Evolutionary conservation across 108 stramenopile genomes (phyloP), one percentile per base, ranked within the genome.

Genomic region (Cyclotella sp.): DNA sequence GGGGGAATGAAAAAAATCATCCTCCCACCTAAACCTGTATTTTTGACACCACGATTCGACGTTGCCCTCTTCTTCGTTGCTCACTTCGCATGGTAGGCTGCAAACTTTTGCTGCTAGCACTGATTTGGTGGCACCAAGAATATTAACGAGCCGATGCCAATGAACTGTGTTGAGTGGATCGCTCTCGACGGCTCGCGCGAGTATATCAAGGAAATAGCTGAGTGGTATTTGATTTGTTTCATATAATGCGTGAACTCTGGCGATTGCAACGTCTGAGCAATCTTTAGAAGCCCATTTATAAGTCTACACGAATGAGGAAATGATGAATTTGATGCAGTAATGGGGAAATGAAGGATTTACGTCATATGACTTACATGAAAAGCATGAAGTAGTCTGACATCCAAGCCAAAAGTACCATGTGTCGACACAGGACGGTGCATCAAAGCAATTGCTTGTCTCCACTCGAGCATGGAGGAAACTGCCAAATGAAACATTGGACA

Each of bases 391-490:
- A 49, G 24, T 30, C 45, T 66, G 2, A 82, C 65, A 43, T 75
- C 70, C 1, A 58, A 76, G 43, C 29, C 58, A 46, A 70, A 76
- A 6, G 49, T 40, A 68, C 68, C 29, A 39, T 30, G 26, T 44
- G 21, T 45, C 16, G 65, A 61, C 11, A 30, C 0, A 34, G 53
- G 68, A 58, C 64, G 22, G 39, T 76, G 69, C 59, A 76, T 27
- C 46, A 82, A 65, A 34, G 22, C 30, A 5, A 76, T 53, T 18
- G 75, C 70, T 15, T 52, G 45, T 41, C 53, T 71, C 81, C 81
- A 82, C 59, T 82, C 81, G 15, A 82, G 64, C 74, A 82, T 82
- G 19, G 81, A 76, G 16, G 81, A 65, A 52, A 82, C 24, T n/a
- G 49, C 75, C 49, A 72, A 43, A 41, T 75, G 75, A 72, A 76